These are phyloP conservation scores for Mariannaea elegans DNA, from an alignment of 2,329 filamentous ascomycete species.

Conservation along the genomic window DNA sequence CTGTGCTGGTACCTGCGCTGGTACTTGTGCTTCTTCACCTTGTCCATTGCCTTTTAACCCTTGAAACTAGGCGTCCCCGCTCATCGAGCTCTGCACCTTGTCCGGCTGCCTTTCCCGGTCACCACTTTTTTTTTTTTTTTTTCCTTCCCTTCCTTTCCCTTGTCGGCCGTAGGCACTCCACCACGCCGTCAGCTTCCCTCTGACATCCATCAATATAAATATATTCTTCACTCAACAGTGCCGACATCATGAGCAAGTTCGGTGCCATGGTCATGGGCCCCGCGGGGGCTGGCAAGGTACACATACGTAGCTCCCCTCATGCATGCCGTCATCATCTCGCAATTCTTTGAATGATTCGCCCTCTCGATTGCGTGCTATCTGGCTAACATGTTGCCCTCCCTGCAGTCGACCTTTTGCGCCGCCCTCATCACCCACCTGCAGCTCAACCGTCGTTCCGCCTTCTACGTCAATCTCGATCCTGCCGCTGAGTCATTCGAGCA, in stretches of 20 bases:
- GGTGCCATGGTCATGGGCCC: slow-evolving; percentile 96
- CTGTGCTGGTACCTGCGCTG: not conserved
- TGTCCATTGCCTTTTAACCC: not conserved
- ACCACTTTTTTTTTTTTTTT: slow-evolving; percentile 5
- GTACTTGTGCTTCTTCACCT: slow-evolving; percentile 4
- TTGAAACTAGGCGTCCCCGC: not conserved
- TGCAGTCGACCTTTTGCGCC: slow-evolving; percentile 91
- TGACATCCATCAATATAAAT: not conserved
- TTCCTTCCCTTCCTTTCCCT: not conserved
- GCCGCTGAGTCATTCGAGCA: slow-evolving; percentile 94
- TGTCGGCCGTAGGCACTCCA: not conserved
- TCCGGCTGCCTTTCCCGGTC: not conserved
- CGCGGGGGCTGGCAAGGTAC: slow-evolving; percentile 91
- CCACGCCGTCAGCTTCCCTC: not conserved
- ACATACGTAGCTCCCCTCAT: slow-evolving; percentile 31
- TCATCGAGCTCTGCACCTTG: slow-evolving; percentile 15
- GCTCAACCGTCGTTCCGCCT: slow-evolving; percentile 89
- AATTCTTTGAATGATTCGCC: slow-evolving; percentile 20
- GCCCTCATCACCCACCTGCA: slow-evolving; percentile 92
- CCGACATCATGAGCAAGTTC: slow-evolving; percentile 83
- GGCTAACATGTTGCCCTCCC: slow-evolving; percentile 14
- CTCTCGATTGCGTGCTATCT: slow-evolving; percentile 32
- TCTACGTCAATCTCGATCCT: slow-evolving; percentile 98
- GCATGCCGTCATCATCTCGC: slow-evolving; percentile 12
- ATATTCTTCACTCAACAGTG: slow-evolving; percentile 7